phyloP scores from a whole-genome alignment of 305 asterid genomes.

The Euphrasia arctica region DNA sequence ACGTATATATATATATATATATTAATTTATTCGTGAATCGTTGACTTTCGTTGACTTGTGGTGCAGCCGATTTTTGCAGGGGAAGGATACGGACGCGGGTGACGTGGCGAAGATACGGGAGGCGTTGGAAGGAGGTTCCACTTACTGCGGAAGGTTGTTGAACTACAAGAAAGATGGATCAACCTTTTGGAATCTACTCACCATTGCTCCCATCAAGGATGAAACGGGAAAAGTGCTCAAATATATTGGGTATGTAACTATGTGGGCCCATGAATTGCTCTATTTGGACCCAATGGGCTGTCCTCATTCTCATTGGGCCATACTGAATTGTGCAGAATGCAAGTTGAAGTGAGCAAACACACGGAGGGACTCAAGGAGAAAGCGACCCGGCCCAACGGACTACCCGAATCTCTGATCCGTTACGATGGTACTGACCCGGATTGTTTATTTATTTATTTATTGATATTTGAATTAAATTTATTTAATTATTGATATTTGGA shows the following conservation, averaged over 20 bases:
- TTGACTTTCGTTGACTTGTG: background rate
- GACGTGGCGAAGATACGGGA: conserved; percentile 87
- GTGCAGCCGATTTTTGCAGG: conserved; percentile 86
- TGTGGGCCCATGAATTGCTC: too few relatives aligned
- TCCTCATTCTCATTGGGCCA: too few relatives aligned
- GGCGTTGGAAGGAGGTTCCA: conserved; percentile 54
- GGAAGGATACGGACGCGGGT: conserved; percentile 70
- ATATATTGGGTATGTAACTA: conserved; percentile 62
- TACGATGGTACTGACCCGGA: conserved; percentile 58
- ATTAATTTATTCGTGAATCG: too few relatives aligned
- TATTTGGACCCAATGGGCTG: too few relatives aligned
- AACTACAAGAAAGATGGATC: conserved; percentile 96
- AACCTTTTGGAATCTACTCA: conserved; percentile 93
- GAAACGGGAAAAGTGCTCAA: conserved; percentile 80
- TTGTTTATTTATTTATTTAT: too few relatives aligned
- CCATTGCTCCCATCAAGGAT: conserved; percentile 93
- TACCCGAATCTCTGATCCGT: conserved; percentile 92
- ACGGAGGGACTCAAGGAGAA: conserved; percentile 86
- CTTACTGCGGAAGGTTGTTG: conserved; percentile 82
- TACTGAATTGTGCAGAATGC: conserved; percentile 56
- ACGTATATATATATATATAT: background rate
- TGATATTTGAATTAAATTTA: too few relatives aligned
- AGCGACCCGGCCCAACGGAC: conserved; percentile 79
- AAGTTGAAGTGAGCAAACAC: conserved; percentile 97
- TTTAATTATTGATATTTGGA: too few relatives aligned